A percentile compares a stretch with the other conserved stretches of the same genome.
These are phyloP conservation scores for Porphyrellus cyaneotinctus DNA, from an alignment of 768 basidiomycete genomes.

Conservation along the genomic window DNA sequence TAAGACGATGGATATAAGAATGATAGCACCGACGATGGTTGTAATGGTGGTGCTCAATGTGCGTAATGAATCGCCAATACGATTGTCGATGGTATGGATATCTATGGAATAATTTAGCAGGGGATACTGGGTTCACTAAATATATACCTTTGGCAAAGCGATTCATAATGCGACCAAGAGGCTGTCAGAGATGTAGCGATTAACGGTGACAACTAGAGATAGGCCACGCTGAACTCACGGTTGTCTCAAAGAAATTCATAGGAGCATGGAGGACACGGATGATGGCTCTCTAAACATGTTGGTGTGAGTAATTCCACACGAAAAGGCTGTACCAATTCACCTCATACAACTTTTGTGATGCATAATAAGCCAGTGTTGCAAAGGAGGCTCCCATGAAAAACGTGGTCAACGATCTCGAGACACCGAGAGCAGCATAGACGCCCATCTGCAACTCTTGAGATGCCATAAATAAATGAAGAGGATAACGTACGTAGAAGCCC, in stretches of 20 bases:
- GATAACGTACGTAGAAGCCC: constrained; percentile 64
- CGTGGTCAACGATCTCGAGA: constrained; percentile 61
- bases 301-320: neutral
- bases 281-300: constrained; percentile 48
- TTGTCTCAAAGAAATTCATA: constrained; percentile 89
- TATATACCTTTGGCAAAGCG: constrained; percentile 73
- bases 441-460: constrained; percentile 54
- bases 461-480: constrained; percentile 26
- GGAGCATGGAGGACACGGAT: constrained; percentile 76
- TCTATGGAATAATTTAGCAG: constrained; percentile 33
- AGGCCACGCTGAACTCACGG: constrained; percentile 38
- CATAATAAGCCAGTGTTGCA: constrained; percentile 70
- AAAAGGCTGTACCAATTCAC: constrained; percentile 38
- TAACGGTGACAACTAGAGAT: neutral
- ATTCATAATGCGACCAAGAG: constrained; percentile 85
- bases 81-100: constrained; percentile 77
- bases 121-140: neutral
- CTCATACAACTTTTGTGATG: constrained; percentile 65
- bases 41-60: constrained; percentile 65
- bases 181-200: constrained; percentile 36
- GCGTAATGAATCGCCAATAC: constrained; percentile 70
- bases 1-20: constrained; percentile 70
- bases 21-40: constrained; percentile 67
- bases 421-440: constrained; percentile 70
- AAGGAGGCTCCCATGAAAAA: constrained; percentile 66